Conservation (phyloP, 768 basidiomycete genomes). For the Hericium rajendrae region DNA sequence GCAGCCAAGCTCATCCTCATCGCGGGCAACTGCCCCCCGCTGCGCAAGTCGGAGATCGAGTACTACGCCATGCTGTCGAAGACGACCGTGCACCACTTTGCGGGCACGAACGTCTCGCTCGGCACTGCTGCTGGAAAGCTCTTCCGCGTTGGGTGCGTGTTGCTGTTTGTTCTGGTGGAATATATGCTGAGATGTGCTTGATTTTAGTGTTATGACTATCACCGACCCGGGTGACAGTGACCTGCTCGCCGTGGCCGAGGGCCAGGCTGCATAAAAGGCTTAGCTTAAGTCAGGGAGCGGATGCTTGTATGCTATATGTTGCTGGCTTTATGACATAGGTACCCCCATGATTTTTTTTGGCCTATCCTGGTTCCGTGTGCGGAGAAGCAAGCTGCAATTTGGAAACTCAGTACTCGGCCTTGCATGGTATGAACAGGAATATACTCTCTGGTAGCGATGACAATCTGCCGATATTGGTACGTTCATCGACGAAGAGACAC, state of each 20-base stretch:
- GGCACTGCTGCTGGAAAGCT: constrained; percentile 99
- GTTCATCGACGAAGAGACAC: too few species aligned
- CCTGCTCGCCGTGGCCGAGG: constrained; percentile 80
- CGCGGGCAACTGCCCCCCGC: constrained; percentile 97
- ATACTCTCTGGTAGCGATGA: too few species aligned
- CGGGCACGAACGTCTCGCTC: constrained; percentile 94
- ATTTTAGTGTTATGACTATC: constrained; percentile 87
- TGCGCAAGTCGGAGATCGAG: constrained; percentile 98
- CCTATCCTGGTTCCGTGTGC: too few species aligned
- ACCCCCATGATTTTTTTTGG: background rate
- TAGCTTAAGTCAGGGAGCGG: background rate
- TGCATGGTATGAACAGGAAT: too few species aligned
- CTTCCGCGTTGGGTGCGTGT: constrained; percentile 87
- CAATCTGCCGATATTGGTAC: too few species aligned
- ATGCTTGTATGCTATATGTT: constrained; percentile 13
- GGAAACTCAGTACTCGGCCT: too few species aligned
- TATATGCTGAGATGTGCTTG: background rate
- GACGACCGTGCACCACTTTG: constrained; percentile 97
- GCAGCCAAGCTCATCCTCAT: constrained; percentile 97
- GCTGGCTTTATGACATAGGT: constrained; percentile 10
- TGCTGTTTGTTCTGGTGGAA: constrained; percentile 5
- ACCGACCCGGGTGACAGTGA: constrained; percentile 95
- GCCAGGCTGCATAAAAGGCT: constrained; percentile 43
- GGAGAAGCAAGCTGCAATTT: too few species aligned
- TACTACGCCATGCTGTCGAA: constrained; percentile 99